A percentile compares a stretch with the other conserved stretches of the same genome.
These are phyloP conservation scores for Cryptosporidium viatorum DNA, from an alignment of 169 alveolate species.

Conservation along the genomic window DNA sequence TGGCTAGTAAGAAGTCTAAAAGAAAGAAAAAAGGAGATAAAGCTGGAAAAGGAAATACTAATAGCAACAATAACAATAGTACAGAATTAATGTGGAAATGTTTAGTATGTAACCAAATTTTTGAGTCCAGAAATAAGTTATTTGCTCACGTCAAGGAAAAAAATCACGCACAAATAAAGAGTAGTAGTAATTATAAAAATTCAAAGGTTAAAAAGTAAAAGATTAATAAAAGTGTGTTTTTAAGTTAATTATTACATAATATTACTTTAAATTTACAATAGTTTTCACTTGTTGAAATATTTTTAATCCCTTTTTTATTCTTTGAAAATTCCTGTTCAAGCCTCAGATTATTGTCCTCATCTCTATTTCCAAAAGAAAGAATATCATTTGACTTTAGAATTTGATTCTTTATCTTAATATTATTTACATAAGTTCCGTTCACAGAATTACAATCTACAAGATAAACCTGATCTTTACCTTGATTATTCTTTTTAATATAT, in stretches of 20 bases:
- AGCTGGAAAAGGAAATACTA: not conserved
- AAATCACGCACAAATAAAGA: constrained; percentile 78
- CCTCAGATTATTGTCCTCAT: not conserved
- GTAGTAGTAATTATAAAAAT: constrained; percentile 15
- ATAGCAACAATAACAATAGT: not conserved
- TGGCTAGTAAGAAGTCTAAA: constrained; percentile 5
- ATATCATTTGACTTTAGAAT: constrained; percentile 24
- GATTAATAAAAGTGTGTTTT: not conserved
- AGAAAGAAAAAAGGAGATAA: constrained; percentile 10
- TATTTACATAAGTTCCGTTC: constrained; percentile 63
- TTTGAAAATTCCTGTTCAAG: not conserved
- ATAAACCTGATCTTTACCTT: not conserved
- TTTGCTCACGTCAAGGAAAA: constrained; percentile 77
- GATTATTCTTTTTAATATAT: constrained; percentile 12
- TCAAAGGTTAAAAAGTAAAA: constrained; percentile 32
- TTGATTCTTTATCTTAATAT: constrained; percentile 11
- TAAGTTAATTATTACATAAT: not conserved
- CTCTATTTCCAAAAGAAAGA: constrained; percentile 21
- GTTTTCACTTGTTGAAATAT: not conserved
- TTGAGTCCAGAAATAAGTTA: constrained; percentile 79
- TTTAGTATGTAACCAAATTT: constrained; percentile 25
- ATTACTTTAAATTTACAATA: constrained; percentile 8
- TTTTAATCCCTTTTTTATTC: not conserved
- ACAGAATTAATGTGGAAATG: constrained; percentile 45
- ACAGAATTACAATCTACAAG: constrained; percentile 49